A percentile compares a stretch with the other conserved stretches of the same genome.
phyloP scores from a whole-genome alignment of 768 basidiomycete species.

The Lentinula aciculospora region DNA sequence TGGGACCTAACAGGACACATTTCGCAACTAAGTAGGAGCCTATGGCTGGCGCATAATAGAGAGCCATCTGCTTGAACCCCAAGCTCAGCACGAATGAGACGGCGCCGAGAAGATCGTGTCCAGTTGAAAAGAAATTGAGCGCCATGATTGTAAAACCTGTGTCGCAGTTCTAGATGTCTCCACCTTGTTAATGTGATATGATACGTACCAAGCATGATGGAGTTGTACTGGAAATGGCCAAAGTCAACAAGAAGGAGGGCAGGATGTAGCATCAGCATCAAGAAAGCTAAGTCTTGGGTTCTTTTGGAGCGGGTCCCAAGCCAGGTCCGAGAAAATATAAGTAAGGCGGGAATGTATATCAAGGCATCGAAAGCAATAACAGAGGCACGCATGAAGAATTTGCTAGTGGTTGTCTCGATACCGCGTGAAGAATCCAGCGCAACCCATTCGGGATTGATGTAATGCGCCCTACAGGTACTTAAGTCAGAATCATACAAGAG shows the following conservation, averaged over 20 bases:
- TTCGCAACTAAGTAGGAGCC: conserved; percentile 87
- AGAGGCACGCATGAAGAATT: conserved; percentile 75
- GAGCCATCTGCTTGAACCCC: conserved; percentile 93
- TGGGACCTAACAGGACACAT: conserved; percentile 75
- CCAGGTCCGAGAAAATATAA: conserved; percentile 63
- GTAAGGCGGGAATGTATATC: conserved; percentile 70
- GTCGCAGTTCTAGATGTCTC: neutral
- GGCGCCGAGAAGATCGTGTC: conserved; percentile 70
- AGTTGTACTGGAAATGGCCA: conserved; percentile 96
- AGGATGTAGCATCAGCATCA: conserved; percentile 78
- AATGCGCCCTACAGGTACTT: conserved; percentile 33
- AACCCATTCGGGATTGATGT: conserved; percentile 61
- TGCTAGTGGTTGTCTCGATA: conserved; percentile 58
- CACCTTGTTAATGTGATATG: neutral
- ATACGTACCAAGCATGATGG: conserved; percentile 78
- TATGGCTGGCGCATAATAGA: conserved; percentile 92
- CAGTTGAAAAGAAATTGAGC: conserved; percentile 62
- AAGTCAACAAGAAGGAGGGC: conserved; percentile 81
- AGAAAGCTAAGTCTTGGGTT: conserved; percentile 68
- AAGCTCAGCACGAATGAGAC: conserved; percentile 79
- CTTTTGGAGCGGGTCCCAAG: conserved; percentile 65
- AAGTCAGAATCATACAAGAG: neutral
- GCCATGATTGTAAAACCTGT: conserved; percentile 66
- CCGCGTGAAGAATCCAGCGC: conserved; percentile 66
- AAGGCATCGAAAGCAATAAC: conserved; percentile 66